A percentile compares a stretch with the other conserved stretches of the same genome.
phyloP scores from a whole-genome alignment of 257 asterid species.

The Leptodermis oblonga region DNA sequence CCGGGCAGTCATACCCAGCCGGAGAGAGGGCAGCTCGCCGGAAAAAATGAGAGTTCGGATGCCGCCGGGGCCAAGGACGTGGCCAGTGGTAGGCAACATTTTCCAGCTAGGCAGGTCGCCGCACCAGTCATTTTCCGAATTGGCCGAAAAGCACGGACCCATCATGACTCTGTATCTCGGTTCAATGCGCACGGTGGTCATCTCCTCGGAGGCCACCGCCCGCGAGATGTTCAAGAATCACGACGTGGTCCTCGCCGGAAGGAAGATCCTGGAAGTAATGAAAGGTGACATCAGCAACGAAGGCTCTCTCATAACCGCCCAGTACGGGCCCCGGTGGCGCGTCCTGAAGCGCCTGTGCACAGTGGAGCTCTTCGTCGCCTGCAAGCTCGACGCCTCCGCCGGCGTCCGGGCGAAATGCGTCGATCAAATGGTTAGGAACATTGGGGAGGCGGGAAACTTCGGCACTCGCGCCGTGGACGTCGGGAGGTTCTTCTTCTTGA shows the following conservation, averaged over 20 bases:
- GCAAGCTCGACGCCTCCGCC: conserved; percentile 43
- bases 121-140: conserved; percentile 40
- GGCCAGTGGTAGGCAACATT: conserved; percentile 65
- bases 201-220: conserved; percentile 55
- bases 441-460: conserved; percentile 21
- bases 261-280: conserved; percentile 70
- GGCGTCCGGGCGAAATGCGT: conserved; percentile 44
- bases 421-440: conserved; percentile 37
- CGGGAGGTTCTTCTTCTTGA: conserved; percentile 51
- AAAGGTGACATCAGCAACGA: conserved; percentile 56
- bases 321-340: conserved; percentile 74
- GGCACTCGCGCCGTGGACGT: conserved; percentile 31
- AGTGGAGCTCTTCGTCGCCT: conserved; percentile 50
- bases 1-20: background rate
- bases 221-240: conserved; percentile 65
- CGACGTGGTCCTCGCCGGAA: conserved; percentile 54
- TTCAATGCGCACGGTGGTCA: conserved; percentile 59
- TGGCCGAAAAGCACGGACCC: conserved; percentile 52
- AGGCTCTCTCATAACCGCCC: conserved; percentile 75
- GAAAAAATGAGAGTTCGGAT: conserved; percentile 16
- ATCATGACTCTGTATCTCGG: conserved; percentile 50
- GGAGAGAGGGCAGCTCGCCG: conserved; percentile 15
- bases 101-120: conserved; percentile 51
- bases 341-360: conserved; percentile 53
- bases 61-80: conserved; percentile 76